Conservation (phyloP, 768 basidiomycete species). For the Crucibulum laeve region DNA sequence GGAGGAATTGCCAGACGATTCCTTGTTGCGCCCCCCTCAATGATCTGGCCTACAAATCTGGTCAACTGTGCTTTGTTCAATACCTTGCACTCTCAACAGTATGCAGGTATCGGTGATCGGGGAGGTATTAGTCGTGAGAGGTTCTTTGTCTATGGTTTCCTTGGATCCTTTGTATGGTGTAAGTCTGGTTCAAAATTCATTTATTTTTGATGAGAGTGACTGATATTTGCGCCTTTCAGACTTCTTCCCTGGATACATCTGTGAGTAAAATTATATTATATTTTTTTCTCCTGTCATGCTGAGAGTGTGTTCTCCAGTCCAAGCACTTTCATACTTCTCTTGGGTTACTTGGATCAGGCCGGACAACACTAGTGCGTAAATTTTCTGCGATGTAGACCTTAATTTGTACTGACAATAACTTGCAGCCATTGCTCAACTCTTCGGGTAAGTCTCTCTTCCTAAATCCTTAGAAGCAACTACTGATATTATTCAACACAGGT, state of each 20-base stretch:
- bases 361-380: conserved; percentile 35
- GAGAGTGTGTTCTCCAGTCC: conserved; percentile 19
- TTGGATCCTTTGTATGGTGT: conserved; percentile 59
- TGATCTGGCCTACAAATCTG: conserved; percentile 69
- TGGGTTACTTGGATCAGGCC: conserved; percentile 57
- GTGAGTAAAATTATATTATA: conserved; percentile 15
- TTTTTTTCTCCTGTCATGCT: neutral
- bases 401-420: conserved; percentile 3
- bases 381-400: neutral
- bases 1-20: conserved; percentile 71
- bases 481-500: conserved; percentile 12
- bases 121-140: conserved; percentile 63
- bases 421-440: conserved; percentile 39
- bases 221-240: conserved; percentile 22
- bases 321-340: conserved; percentile 52
- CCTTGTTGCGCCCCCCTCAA: conserved; percentile 60
- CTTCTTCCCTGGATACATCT: conserved; percentile 38
- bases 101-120: conserved; percentile 57
- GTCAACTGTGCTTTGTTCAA: conserved; percentile 74
- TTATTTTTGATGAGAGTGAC: conserved; percentile 21
- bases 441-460: conserved; percentile 28
- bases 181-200: conserved; percentile 12
- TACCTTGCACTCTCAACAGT: conserved; percentile 66
- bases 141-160: conserved; percentile 63
- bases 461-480: neutral